Conservation (phyloP, 2,329 filamentous ascomycete genomes). For the Fusarium vanettenii region DNA sequence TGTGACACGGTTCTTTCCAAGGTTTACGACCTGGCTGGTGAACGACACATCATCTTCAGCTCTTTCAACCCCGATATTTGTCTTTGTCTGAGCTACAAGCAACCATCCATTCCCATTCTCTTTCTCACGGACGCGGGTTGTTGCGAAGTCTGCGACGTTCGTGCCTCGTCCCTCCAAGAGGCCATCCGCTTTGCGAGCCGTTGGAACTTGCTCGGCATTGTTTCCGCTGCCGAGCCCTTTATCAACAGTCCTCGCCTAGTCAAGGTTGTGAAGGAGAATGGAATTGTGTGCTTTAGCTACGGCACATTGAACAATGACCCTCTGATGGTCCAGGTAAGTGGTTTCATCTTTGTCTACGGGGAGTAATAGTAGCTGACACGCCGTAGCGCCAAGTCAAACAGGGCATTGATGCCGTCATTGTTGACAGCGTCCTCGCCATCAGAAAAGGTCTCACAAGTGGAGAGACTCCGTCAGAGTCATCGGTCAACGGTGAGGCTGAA, state of each 20-base stretch:
- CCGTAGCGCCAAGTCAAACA: conserved; percentile 86
- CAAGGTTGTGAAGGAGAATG: conserved; percentile 92
- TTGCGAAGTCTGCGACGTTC: conserved; percentile 84
- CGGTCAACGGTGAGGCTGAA: conserved; percentile 18
- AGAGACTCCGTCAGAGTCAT: conserved; percentile 33
- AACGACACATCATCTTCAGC: conserved; percentile 95
- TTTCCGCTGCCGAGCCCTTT: conserved; percentile 87
- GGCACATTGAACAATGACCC: conserved; percentile 91
- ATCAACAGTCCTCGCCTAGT: conserved; percentile 91
- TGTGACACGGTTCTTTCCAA: conserved; percentile 92
- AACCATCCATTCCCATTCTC: conserved; percentile 94
- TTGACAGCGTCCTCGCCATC: conserved; percentile 93
- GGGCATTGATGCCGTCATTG: conserved; percentile 97
- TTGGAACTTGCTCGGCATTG: conserved; percentile 95
- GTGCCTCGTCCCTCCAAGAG: conserved; percentile 92
- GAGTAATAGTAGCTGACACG: conserved; percentile 14
- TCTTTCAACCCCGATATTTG: conserved; percentile 99
- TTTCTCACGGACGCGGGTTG: conserved; percentile 93
- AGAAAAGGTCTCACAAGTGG: conserved; percentile 81
- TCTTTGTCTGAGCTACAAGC: conserved; percentile 93
- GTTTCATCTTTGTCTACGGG: conserved; percentile 3
- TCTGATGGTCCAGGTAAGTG: conserved; percentile 81
- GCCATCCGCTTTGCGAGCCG: conserved; percentile 93
- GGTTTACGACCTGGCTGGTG: conserved; percentile 86
- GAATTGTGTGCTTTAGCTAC: conserved; percentile 94